A percentile compares a stretch with the other conserved stretches of the same genome.
phyloP scores from a whole-genome alignment of 768 basidiomycete genomes.

The Amanita polypyramis region DNA sequence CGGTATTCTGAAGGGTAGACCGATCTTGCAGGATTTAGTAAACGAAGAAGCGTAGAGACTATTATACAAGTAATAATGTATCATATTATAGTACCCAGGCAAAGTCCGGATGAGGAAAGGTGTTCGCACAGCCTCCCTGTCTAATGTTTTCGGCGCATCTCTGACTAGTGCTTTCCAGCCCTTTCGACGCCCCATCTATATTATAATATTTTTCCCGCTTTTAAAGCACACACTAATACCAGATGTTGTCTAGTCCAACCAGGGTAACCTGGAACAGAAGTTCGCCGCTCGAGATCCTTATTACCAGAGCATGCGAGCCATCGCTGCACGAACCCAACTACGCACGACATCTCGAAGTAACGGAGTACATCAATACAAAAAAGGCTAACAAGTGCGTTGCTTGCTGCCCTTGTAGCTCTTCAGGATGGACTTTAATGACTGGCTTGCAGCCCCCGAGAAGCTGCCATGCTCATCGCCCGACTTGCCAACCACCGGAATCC shows the following conservation, averaged over 20 bases:
- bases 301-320: conserved; percentile 81
- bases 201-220: background rate
- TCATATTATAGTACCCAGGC: too few species aligned
- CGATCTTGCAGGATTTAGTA: conserved; percentile 51
- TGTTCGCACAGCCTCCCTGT: background rate
- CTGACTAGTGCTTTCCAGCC: background rate
- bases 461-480: conserved; percentile 73
- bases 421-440: background rate
- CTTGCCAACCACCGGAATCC: conserved; percentile 90
- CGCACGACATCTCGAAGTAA: conserved; percentile 85
- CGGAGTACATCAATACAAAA: conserved; percentile 87
- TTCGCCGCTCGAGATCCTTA: conserved; percentile 59
- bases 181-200: background rate
- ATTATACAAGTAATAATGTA: too few species aligned
- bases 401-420: background rate
- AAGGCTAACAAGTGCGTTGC: conserved; percentile 88
- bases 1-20: conserved; percentile 44
- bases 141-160: background rate
- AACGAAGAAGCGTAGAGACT: conserved; percentile 22
- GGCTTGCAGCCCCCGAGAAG: conserved; percentile 71
- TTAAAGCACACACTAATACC: background rate
- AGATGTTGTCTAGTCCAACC: conserved; percentile 42
- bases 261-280: conserved; percentile 38
- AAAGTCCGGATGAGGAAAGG: too few species aligned
- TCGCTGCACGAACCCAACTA: conserved; percentile 84